Conservation (phyloP, 257 asterid species). For the Eucommia ulmoides region DNA sequence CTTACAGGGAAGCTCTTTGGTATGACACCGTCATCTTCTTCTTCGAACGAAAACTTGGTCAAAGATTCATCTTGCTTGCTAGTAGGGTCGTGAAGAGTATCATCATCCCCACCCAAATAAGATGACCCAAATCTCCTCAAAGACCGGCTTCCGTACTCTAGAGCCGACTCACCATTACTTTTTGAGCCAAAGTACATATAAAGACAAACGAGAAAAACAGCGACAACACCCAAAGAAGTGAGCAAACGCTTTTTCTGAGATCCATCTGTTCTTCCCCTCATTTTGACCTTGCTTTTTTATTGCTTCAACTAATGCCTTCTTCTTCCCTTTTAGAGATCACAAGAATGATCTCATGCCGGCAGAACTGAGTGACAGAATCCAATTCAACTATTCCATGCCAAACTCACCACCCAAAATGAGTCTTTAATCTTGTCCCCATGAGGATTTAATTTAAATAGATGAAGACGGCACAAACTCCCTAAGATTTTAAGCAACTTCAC, state of each 20-base stretch:
- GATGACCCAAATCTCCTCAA: constrained; percentile 81
- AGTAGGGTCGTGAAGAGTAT: constrained; percentile 49
- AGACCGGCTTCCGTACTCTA: constrained; percentile 82
- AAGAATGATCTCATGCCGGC: constrained; percentile 11
- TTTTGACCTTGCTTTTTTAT: constrained; percentile 27
- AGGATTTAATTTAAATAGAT: background rate
- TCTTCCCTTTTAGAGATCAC: constrained; percentile 12
- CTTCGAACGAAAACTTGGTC: constrained; percentile 47
- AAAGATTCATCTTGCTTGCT: constrained; percentile 45
- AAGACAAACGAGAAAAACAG: constrained; percentile 40
- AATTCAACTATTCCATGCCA: background rate
- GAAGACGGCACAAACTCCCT: no score
- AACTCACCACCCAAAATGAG: constrained; percentile 1
- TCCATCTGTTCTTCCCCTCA: constrained; percentile 73
- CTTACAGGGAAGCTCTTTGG: constrained; percentile 80
- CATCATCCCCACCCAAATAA: constrained; percentile 83
- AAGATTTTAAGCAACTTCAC: no score
- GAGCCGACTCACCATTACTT: constrained; percentile 71
- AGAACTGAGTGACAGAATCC: background rate
- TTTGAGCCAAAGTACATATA: constrained; percentile 66
- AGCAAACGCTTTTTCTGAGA: constrained; percentile 56
- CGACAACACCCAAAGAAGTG: constrained; percentile 38
- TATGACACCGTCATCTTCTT: constrained; percentile 42
- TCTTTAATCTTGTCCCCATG: background rate
- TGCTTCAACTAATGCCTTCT: constrained; percentile 11